A percentile compares a stretch with the other conserved stretches of the same genome.
Evolutionary conservation across 2,329 filamentous ascomycete genomes (phyloP).

Genomic region (Ophiostoma pallidulum): DNA sequence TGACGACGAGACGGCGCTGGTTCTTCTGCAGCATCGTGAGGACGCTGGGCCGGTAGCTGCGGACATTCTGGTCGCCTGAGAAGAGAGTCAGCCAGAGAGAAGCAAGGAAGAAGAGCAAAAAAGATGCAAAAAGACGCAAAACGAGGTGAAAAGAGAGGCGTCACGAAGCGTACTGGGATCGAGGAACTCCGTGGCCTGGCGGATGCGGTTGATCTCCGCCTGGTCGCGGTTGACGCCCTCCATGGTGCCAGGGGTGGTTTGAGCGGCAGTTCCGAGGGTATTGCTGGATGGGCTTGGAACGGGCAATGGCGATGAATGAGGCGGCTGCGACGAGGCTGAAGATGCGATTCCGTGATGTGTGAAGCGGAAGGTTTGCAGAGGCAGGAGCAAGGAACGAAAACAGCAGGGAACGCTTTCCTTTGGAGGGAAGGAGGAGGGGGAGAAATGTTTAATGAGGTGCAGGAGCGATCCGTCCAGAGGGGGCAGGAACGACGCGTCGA

Average conservation of each 20-base stretch:
- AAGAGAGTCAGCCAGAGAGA: conserved; percentile 12
- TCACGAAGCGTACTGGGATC: conserved; percentile 62
- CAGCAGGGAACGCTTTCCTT: background rate
- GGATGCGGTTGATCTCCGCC: conserved; percentile 72
- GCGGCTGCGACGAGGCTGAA: background rate
- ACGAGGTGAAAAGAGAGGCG: no score
- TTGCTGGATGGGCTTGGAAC: background rate
- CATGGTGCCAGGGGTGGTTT: conserved; percentile 42
- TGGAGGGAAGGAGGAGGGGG: conserved; percentile 6
- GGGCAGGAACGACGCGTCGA: conserved; percentile 12
- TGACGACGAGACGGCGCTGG: conserved; percentile 57
- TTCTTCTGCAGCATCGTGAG: conserved; percentile 64
- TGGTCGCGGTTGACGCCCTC: conserved; percentile 73
- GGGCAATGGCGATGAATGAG: no score
- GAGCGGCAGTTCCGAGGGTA: no score
- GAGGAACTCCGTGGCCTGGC: conserved; percentile 82
- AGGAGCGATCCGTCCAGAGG: conserved; percentile 1
- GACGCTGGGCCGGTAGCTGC: conserved; percentile 84
- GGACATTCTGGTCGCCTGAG: conserved; percentile 42
- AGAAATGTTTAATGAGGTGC: conserved; percentile 7
- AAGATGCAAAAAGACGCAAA: background rate
- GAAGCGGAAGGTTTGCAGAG: background rate
- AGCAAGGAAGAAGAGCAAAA: conserved; percentile 16
- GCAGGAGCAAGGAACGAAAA: background rate
- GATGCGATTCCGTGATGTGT: background rate